Evolutionary conservation across 2,329 filamentous ascomycete species (phyloP).

Genomic region (Aaosphaeria pasadenensis): DNA sequence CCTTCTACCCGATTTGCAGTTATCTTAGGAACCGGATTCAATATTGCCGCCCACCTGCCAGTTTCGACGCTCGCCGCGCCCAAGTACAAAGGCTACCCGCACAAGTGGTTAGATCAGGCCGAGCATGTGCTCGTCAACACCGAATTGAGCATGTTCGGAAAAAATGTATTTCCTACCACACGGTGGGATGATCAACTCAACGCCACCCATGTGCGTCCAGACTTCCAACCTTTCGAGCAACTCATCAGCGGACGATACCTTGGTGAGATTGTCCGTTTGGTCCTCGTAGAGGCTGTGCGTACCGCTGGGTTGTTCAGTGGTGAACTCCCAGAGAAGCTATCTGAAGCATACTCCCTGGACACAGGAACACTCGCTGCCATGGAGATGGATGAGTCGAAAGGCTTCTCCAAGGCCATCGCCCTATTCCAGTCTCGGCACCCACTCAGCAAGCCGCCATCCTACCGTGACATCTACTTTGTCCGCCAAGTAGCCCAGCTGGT

Average conservation of each 20-base stretch:
- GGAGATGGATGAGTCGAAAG: constrained; percentile 46
- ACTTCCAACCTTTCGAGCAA: constrained; percentile 65
- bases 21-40: constrained; percentile 64
- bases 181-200: constrained; percentile 63
- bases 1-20: constrained; percentile 60
- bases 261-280: constrained; percentile 61
- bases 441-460: constrained; percentile 43
- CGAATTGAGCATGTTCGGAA: constrained; percentile 65
- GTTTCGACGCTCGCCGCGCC: constrained; percentile 50
- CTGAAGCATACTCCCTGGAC: constrained; percentile 58
- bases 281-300: constrained; percentile 58
- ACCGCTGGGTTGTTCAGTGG: constrained; percentile 56
- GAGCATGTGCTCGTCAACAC: constrained; percentile 63
- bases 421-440: constrained; percentile 53
- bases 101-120: constrained; percentile 56
- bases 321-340: constrained; percentile 53
- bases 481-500: constrained; percentile 52
- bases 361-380: constrained; percentile 58
- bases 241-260: constrained; percentile 63
- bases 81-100: constrained; percentile 56
- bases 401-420: constrained; percentile 39
- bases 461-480: constrained; percentile 55
- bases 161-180: constrained; percentile 56
- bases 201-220: constrained; percentile 53
- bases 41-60: constrained; percentile 62